Base-by-base conservation (phyloP, 2,329 filamentous ascomycete species). In the Ilyonectria sp. region DNA sequence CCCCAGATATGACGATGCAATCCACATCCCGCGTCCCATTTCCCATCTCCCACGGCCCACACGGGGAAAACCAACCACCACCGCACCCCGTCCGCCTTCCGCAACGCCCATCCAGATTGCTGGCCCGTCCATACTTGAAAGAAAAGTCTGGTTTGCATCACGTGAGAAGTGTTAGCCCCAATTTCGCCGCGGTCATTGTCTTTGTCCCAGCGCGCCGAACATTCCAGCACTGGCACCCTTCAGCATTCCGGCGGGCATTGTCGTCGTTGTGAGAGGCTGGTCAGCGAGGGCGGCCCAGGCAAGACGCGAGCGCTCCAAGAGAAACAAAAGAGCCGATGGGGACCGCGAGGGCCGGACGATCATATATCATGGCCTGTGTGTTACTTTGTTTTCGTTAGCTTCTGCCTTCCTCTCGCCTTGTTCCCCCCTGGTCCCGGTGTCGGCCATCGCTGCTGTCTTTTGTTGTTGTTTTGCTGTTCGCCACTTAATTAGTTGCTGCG, bases 151-250 rank as follows among this genome's bases (percentile, higher is more conserved):
- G 50, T 49, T 54, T 31, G 60, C 64, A 60, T 67, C 64, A 67
- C 60, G 64, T 63, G 64, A 35, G 43, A 29, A 13, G 56, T 35
- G 31, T 44, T 31, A n/a, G 21, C 64, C 68, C 13, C 69, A 69
- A 73, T 74, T 75, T 74, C 71, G 67, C 74, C 59, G 69, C 65
- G 65, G 66, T 69, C 68, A 75, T 79, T 76, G 77, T 76, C 77
- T 77, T 79, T 81, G 80, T 81, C 79, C 81, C 79, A 79, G 74
- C 67, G 61, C 58, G 63, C 55, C 68, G 61, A 70, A 64, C 79
- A 81, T 81, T 81, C 79, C 79, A 79, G 71, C 68, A 60, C 57
- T 33, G 67, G 72, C 66, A 69, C 65, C 60, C 65, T 43, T 62
- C 35, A 47, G 63, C 77, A 79, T 79, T 79, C 77, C 75, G 56